These are phyloP conservation scores for Zymoseptoria ardabiliae DNA, from an alignment of 2,329 filamentous ascomycete genomes.

Conservation along the genomic window DNA sequence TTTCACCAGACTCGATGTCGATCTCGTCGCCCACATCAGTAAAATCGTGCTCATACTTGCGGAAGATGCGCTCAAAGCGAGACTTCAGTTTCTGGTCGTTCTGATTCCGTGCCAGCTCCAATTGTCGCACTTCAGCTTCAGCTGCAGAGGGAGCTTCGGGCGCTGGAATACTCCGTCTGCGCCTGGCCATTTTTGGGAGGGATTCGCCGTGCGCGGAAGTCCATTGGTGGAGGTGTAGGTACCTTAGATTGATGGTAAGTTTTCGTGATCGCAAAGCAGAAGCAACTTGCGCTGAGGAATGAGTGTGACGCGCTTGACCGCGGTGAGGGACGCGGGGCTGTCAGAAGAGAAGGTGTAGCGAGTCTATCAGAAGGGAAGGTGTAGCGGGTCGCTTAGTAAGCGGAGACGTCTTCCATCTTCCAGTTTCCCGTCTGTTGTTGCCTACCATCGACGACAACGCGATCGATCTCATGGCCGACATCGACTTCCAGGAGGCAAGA, in stretches of 20 bases:
- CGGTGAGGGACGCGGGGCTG: not conserved
- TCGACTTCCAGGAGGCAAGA: not conserved
- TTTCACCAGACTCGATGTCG: constrained; percentile 69
- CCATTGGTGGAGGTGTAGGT: not conserved
- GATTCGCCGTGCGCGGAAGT: not conserved
- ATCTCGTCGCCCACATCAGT: constrained; percentile 81
- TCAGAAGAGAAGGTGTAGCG: not conserved
- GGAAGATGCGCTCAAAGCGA: constrained; percentile 81
- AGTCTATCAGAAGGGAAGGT: not conserved
- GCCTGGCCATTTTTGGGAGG: not conserved
- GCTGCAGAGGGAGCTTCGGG: not conserved
- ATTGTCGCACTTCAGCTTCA: constrained; percentile 6
- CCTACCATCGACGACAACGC: too few species aligned
- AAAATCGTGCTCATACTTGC: constrained; percentile 67
- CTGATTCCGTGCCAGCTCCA: constrained; percentile 22
- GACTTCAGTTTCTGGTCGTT: constrained; percentile 69
- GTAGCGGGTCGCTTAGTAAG: not conserved
- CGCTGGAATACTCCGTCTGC: not conserved
- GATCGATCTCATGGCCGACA: too few species aligned
- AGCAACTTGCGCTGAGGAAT: not conserved
- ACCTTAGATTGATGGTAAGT: too few species aligned
- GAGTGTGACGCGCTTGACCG: not conserved
- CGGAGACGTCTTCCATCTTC: too few species aligned
- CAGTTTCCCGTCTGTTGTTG: too few species aligned
- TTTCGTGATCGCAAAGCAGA: not conserved